These are phyloP conservation scores for Pachysandra terminalis DNA, from an alignment of 164 flowering plant genomes.

Conservation along the genomic window DNA sequence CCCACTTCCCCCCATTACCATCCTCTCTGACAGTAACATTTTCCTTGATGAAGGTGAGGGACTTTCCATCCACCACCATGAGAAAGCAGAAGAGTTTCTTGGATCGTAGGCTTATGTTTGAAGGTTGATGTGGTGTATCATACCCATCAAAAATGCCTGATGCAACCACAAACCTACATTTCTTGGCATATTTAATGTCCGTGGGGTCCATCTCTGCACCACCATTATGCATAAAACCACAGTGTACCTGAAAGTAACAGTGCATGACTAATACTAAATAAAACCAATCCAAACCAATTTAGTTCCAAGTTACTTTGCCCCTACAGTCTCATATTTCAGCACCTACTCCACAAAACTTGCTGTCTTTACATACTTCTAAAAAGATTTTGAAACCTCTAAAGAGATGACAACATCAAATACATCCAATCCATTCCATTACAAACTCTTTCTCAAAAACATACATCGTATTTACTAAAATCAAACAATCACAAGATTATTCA, in stretches of 20 bases:
- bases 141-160: conserved; percentile 99
- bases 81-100: conserved; percentile 89
- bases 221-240: conserved; percentile 81
- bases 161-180: conserved; percentile 87
- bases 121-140: conserved; percentile 92
- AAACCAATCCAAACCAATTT: neutral
- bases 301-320: too few relatives aligned
- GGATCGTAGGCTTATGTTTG: conserved; percentile 75
- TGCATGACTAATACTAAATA: neutral
- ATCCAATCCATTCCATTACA: too few relatives aligned
- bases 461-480: too few relatives aligned
- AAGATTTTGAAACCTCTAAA: too few relatives aligned
- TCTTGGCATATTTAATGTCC: conserved; percentile 67
- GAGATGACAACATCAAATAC: too few relatives aligned
- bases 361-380: too few relatives aligned
- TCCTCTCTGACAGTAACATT: conserved; percentile 68
- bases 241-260: conserved; percentile 66
- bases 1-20: conserved; percentile 72
- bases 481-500: too few relatives aligned
- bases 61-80: conserved; percentile 90
- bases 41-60: conserved; percentile 61
- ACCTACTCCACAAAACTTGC: too few relatives aligned
- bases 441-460: too few relatives aligned
- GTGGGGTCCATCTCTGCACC: conserved; percentile 83
- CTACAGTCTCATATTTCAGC: too few relatives aligned